Evolutionary conservation across 179 eudicot genomes (phyloP).

Genomic region (Camellia oleifera): DNA sequence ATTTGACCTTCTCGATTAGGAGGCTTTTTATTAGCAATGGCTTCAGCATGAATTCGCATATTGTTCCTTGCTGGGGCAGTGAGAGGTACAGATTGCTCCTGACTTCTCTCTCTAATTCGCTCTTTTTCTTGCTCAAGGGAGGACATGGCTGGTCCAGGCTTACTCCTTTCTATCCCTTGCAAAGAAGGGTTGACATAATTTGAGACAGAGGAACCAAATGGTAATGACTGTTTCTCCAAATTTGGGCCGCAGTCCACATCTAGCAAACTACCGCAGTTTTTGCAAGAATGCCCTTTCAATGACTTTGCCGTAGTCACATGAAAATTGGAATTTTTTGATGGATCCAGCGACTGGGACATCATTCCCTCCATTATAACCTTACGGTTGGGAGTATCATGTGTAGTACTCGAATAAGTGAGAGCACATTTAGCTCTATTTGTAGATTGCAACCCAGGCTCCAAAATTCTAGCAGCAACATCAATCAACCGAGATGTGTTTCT

Average conservation of each 20-base stretch:
- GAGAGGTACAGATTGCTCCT: conserved; percentile 26
- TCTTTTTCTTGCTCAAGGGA: conserved; percentile 46
- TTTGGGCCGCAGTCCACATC: conserved; percentile 29
- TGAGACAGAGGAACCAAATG: conserved; percentile 28
- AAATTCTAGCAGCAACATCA: conserved; percentile 83
- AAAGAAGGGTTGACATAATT: conserved; percentile 29
- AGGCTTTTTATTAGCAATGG: conserved; percentile 21
- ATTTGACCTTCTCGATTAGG: conserved; percentile 23
- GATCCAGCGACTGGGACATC: conserved; percentile 12
- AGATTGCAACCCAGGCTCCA: conserved; percentile 85
- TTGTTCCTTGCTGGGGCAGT: conserved; percentile 19
- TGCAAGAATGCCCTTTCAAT: conserved; percentile 42
- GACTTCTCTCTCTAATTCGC: conserved; percentile 38
- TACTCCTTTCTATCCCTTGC: conserved; percentile 31
- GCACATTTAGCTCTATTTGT: conserved; percentile 60
- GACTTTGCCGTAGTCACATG: conserved; percentile 7
- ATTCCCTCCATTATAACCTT: conserved; percentile 32
- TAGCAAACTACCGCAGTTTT: conserved; percentile 61
- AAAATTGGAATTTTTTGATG: conserved; percentile 21
- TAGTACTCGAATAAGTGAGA: conserved; percentile 48
- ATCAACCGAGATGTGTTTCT: conserved; percentile 60
- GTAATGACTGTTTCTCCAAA: conserved; percentile 25
- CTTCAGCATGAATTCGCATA: conserved; percentile 17
- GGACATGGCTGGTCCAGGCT: conserved; percentile 25
- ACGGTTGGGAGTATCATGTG: conserved; percentile 19